Conservation (phyloP, 23 red algal species). For the Gracilaria domingensis region DNA sequence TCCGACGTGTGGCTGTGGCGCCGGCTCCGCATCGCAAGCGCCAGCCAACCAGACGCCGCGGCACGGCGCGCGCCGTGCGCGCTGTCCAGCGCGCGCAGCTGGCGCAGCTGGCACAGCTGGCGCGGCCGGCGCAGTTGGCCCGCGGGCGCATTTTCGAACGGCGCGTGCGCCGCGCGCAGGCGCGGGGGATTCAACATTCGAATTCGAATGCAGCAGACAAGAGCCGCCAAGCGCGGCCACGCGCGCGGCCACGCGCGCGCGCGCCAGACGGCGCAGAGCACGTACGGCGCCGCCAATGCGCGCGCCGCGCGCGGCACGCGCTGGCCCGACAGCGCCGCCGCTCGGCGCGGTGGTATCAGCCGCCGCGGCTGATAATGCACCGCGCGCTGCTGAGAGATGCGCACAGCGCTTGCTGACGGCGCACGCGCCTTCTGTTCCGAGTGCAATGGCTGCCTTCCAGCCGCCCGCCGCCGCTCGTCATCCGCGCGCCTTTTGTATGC, state of each 20-base stretch:
- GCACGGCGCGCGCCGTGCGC: background rate
- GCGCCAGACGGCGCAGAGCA: background rate
- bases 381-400: background rate
- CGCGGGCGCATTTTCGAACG: no score
- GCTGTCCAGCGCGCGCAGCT: background rate
- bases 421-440: background rate
- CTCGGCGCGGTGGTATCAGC: slow-evolving; percentile 20
- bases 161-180: no score
- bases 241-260: background rate
- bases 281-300: slow-evolving; percentile 25
- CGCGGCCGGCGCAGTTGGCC: no score
- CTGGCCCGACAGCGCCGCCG: background rate
- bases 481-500: no score
- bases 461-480: no score
- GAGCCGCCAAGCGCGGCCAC: background rate
- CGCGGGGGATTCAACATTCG: no score
- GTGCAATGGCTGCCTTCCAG: slow-evolving; percentile 7
- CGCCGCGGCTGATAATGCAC: slow-evolving; percentile 20
- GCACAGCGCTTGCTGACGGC: slow-evolving; percentile 15
- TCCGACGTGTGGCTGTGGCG: slow-evolving; percentile 19
- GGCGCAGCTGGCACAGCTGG: no score
- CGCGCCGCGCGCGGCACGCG: background rate
- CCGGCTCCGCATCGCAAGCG: background rate
- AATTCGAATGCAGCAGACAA: no score
- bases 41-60: no score